These are phyloP conservation scores for Fusarium sp. DNA, from an alignment of 2,329 filamentous ascomycete genomes.

Conservation along the genomic window DNA sequence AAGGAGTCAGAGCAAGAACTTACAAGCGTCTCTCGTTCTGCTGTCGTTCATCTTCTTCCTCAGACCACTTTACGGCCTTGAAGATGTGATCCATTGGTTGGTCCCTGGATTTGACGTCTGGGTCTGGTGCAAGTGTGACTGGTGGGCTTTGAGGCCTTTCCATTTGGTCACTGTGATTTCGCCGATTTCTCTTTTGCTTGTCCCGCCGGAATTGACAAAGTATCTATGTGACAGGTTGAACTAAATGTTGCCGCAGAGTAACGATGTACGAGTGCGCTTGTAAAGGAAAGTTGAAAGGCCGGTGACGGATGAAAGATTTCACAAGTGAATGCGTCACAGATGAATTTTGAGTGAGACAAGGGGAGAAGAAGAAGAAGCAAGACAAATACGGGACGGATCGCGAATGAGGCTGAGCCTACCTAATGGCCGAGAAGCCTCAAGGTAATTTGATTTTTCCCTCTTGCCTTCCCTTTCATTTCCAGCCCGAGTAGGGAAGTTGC, in stretches of 20 bases:
- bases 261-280: background rate
- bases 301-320: background rate
- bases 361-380: background rate
- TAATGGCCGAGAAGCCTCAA: constrained; percentile 9
- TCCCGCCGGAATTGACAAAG: background rate
- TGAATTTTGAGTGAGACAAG: constrained; percentile 4
- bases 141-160: background rate
- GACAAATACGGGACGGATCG: constrained; percentile 22
- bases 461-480: constrained; percentile 18
- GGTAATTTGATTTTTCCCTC: background rate
- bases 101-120: background rate
- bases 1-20: background rate
- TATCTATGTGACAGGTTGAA: background rate
- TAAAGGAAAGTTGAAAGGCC: background rate
- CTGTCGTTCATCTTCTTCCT: background rate
- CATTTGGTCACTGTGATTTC: background rate
- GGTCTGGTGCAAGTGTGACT: background rate
- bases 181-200: background rate
- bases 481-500: constrained; percentile 28
- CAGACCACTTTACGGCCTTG: constrained; percentile 13
- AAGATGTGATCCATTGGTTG: constrained; percentile 12
- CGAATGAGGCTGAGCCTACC: constrained; percentile 30
- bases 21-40: background rate
- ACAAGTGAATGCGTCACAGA: constrained; percentile 9
- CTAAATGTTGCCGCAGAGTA: background rate